Conservation (phyloP, 768 basidiomycete species). For the Amyloporia xantha region DNA sequence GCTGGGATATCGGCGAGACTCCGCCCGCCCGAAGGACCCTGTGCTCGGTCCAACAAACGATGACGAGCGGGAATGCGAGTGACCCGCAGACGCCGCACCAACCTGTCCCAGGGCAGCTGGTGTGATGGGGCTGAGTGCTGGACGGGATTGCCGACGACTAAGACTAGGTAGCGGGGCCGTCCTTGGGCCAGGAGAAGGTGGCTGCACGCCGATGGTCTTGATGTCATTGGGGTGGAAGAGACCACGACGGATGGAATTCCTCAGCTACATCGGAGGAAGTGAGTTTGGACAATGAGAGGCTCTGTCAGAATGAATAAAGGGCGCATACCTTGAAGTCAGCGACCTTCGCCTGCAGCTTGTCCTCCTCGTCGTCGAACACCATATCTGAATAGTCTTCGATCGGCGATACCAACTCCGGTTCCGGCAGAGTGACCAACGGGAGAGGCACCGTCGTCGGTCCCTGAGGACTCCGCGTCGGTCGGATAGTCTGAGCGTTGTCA, state of each 20-base stretch:
- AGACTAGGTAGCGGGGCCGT: constrained; percentile 63
- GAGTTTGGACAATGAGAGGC: too few species aligned
- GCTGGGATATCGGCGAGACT: constrained; percentile 47
- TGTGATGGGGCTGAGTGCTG: constrained; percentile 42
- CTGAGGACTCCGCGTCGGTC: constrained; percentile 67
- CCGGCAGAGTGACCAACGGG: constrained; percentile 51
- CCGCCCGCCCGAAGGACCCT: constrained; percentile 60
- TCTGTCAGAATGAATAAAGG: neutral
- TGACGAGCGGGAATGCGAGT: constrained; percentile 51
- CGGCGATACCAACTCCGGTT: constrained; percentile 57
- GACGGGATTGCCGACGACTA: constrained; percentile 45
- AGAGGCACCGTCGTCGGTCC: constrained; percentile 34
- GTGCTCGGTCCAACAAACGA: constrained; percentile 30
- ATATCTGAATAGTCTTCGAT: constrained; percentile 93
- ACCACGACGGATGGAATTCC: constrained; percentile 63
- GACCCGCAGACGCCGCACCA: constrained; percentile 21
- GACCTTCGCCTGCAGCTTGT: constrained; percentile 66
- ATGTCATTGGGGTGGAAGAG: constrained; percentile 89
- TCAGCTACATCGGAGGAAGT: constrained; percentile 37
- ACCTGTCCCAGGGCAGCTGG: constrained; percentile 4
- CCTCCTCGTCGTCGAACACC: constrained; percentile 71
- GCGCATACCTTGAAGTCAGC: constrained; percentile 72
- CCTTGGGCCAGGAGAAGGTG: constrained; percentile 48
- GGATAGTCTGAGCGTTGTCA: constrained; percentile 76
- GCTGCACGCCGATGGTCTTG: constrained; percentile 58